phyloP scores from a whole-genome alignment of 306 rosid species.

The Dalbergia cultrata region DNA sequence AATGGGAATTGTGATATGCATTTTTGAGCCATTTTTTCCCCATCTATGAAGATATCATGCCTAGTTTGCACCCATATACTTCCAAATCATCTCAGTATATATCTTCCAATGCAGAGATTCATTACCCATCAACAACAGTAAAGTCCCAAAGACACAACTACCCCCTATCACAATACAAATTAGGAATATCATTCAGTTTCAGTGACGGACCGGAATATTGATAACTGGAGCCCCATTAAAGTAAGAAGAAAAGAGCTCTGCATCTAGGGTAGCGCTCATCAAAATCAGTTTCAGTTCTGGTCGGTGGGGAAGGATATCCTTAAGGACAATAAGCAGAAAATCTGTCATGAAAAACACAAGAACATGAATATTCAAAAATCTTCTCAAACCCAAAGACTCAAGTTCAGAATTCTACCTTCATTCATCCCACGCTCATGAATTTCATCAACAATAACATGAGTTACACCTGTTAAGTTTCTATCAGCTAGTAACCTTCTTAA shows the following conservation, averaged over 20 bases:
- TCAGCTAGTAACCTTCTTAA: constrained; percentile 92
- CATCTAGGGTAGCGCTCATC: constrained; percentile 99
- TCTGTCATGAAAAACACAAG: constrained; percentile 68
- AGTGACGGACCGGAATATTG: constrained; percentile 72
- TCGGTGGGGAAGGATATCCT: constrained; percentile 86
- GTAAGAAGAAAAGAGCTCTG: constrained; percentile 87
- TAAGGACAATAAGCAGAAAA: constrained; percentile 94
- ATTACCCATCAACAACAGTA: not conserved
- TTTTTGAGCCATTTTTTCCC: constrained; percentile 19
- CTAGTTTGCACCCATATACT: constrained; percentile 21
- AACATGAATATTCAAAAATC: constrained; percentile 50
- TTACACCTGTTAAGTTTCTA: constrained; percentile 83
- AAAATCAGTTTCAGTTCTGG: constrained; percentile 89
- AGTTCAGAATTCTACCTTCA: constrained; percentile 75
- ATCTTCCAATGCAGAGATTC: constrained; percentile 17
- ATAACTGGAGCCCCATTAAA: constrained; percentile 70
- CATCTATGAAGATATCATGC: constrained; percentile 17
- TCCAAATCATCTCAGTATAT: constrained; percentile 10
- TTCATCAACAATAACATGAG: constrained; percentile 97
- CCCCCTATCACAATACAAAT: constrained; percentile 27
- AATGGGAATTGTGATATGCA: constrained; percentile 20
- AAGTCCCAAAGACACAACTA: constrained; percentile 28
- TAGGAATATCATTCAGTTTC: constrained; percentile 36
- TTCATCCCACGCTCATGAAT: constrained; percentile 99
- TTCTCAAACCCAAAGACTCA: constrained; percentile 43